Base-by-base conservation (phyloP, 2,329 filamentous ascomycete species). In the Cercospora citrullina region DNA sequence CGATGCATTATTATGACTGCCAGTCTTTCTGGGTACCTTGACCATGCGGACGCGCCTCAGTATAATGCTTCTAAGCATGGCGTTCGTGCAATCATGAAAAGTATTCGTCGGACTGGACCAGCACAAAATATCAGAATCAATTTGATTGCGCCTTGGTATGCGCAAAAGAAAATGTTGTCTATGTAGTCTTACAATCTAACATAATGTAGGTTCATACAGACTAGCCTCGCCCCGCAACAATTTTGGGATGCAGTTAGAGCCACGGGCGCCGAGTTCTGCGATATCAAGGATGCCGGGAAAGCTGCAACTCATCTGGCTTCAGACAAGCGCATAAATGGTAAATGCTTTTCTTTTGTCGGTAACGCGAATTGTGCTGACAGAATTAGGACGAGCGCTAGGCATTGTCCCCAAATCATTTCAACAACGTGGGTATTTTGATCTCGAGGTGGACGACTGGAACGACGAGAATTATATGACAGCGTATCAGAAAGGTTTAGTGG, bases 1-100 rank as follows among this genome's bases (percentile, higher is more conserved):
- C 79, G 84, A 1, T 83, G 83, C 65, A 80, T 86, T 42, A 82
- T 86, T 59, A 81, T 86, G 23, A 84, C 81, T 0, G 81, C 81
- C 4, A 83, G 81, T 64, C 79, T 86, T 73, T 82, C 82, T 0
- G 81, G 79, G 0, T 86, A 80, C 72, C 80, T 84, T 58, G 84
- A 85, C 67, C 80, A 79, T 7, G 80, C 80, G 79, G 80, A 74
- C 65, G 75, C 83, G 67, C 84, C 80, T 30, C 73, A 73, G 58
- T 75, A 72, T 66, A 71, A 70, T 53, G 64, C 71, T 74, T 14
- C 77, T 77, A 45, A 83, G 69, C 83, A 80, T 64, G 83, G 78
- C 3, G 76, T 81, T 0, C 74, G 82, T 5, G 83, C 82, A 0
- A 77, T 84, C 61, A 82, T 84, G 79, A 68, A 74, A 26, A 75